Evolutionary conservation across 306 rosid genomes (phyloP).

Genomic region (Malus orientalis): DNA sequence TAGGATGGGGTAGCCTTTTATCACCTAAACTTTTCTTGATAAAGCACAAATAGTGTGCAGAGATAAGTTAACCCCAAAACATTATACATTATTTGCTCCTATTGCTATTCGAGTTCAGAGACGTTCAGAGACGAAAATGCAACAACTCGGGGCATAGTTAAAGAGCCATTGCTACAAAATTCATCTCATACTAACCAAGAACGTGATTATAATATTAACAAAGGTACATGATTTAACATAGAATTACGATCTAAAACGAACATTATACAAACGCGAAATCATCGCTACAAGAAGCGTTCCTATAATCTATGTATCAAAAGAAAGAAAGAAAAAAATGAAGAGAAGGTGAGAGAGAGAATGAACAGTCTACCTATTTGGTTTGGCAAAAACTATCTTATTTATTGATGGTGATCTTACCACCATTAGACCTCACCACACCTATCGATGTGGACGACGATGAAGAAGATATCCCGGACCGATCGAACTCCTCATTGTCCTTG

Average conservation of each 20-base stretch:
- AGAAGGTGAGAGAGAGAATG: background rate
- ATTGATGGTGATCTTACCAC: constrained; percentile 5
- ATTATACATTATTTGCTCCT: too few species aligned
- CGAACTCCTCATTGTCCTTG: constrained; percentile 52
- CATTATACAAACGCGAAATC: background rate
- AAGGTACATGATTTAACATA: background rate
- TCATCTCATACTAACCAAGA: background rate
- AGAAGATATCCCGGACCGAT: constrained; percentile 41
- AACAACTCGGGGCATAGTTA: too few species aligned
- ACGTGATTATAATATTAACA: background rate
- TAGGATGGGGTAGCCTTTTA: too few species aligned
- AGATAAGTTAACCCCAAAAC: too few species aligned
- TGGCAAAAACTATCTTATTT: background rate
- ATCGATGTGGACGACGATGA: constrained; percentile 57
- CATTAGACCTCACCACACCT: constrained; percentile 22
- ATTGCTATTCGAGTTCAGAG: too few species aligned
- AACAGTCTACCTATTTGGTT: background rate
- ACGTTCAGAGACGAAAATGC: too few species aligned
- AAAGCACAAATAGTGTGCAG: too few species aligned
- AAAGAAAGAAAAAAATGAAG: background rate
- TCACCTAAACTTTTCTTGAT: too few species aligned
- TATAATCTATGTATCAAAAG: background rate
- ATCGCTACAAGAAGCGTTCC: background rate
- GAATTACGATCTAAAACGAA: background rate
- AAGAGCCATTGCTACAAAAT: background rate